These are phyloP conservation scores for Xylaria sp. DNA, from an alignment of 2,329 filamentous ascomycete species.

Conservation along the genomic window DNA sequence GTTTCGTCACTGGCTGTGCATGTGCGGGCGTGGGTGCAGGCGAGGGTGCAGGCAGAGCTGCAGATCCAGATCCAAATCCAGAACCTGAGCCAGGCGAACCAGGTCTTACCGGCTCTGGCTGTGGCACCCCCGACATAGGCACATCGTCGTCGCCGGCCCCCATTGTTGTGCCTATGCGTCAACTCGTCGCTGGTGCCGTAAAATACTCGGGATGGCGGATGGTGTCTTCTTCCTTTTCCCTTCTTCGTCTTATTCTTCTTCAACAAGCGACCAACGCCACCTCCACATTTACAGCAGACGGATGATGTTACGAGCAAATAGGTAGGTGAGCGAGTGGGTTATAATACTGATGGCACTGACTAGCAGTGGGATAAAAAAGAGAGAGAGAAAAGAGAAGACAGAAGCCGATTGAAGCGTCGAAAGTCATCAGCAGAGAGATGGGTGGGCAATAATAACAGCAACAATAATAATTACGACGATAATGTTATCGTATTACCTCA, in stretches of 20 bases:
- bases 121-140: conserved; percentile 45
- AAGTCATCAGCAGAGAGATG: conserved; percentile 8
- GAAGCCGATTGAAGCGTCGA: neutral
- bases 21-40: neutral
- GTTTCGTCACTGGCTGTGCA: conserved; percentile 43
- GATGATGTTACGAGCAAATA: conserved; percentile 1
- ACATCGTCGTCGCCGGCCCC: conserved; percentile 44
- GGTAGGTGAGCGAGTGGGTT: neutral
- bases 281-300: neutral
- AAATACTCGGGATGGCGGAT: conserved; percentile 3
- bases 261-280: conserved; percentile 4
- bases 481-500: neutral
- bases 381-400: neutral
- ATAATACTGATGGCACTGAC: conserved; percentile 1
- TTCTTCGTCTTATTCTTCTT: no score
- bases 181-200: conserved; percentile 10
- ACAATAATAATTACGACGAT: conserved; percentile 12
- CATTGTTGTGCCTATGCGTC: conserved; percentile 40
- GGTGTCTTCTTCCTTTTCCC: neutral
- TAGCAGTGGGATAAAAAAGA: neutral
- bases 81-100: conserved; percentile 7
- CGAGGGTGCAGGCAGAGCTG: conserved; percentile 21
- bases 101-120: conserved; percentile 14
- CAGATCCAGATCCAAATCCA: conserved; percentile 23
- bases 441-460: conserved; percentile 1